These are phyloP conservation scores for Naematelia encephala DNA, from an alignment of 768 basidiomycete species.

Conservation along the genomic window DNA sequence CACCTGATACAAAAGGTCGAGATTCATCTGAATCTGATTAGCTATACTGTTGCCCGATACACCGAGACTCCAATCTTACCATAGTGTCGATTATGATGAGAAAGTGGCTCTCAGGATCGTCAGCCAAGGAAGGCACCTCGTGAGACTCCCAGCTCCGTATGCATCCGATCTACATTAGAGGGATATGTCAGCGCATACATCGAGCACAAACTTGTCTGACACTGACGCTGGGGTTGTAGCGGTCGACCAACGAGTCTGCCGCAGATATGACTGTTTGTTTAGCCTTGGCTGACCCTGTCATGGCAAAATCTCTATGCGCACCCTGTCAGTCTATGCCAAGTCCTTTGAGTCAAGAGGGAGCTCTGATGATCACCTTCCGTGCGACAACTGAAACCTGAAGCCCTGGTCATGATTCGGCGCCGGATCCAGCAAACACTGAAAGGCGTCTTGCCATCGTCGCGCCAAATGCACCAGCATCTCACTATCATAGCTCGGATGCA, in stretches of 20 bases:
- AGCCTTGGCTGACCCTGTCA: slow-evolving; percentile 32
- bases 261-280: slow-evolving; percentile 34
- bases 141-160: slow-evolving; percentile 35
- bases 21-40: slow-evolving; percentile 35
- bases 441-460: slow-evolving; percentile 31
- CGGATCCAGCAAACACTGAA: slow-evolving; percentile 24
- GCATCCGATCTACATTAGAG: slow-evolving; percentile 21
- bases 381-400: slow-evolving; percentile 37
- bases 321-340: not conserved
- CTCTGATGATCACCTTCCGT: slow-evolving; percentile 25
- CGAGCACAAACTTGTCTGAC: not conserved
- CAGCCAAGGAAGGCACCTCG: too few relatives aligned
- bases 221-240: slow-evolving; percentile 30
- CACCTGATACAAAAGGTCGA: slow-evolving; percentile 39
- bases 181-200: not conserved
- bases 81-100: slow-evolving; percentile 44
- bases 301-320: slow-evolving; percentile 21
- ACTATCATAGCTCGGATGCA: slow-evolving; percentile 21
- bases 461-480: slow-evolving; percentile 29
- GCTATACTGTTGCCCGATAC: not conserved
- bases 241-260: slow-evolving; percentile 32
- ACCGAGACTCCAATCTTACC: slow-evolving; percentile 16
- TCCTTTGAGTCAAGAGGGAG: not conserved
- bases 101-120: slow-evolving; percentile 36
- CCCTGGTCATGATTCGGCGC: slow-evolving; percentile 38